Evolutionary conservation across 169 alveolate species (phyloP).

Genomic region (Cryptosporidium bovis): DNA sequence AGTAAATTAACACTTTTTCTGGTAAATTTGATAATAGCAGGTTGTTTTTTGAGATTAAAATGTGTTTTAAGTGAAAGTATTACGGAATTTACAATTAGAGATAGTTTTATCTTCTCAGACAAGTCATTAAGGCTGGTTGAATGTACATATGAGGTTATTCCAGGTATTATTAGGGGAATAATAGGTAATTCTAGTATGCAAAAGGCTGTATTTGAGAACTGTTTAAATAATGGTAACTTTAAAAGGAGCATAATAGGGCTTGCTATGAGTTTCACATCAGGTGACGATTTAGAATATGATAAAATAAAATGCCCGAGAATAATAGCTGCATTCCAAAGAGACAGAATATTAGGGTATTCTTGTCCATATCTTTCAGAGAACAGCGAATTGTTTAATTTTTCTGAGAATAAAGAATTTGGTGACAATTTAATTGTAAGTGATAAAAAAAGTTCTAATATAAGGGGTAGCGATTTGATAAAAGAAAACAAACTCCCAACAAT

Average conservation of each 20-base stretch:
- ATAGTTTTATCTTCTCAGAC: constrained; percentile 31
- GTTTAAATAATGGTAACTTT: constrained; percentile 15
- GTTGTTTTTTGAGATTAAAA: no score
- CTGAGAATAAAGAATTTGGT: constrained; percentile 26
- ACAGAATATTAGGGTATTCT: constrained; percentile 59
- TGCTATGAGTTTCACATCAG: constrained; percentile 40
- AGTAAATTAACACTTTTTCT: no score
- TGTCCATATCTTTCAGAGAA: constrained; percentile 56
- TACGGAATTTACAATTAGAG: constrained; percentile 31
- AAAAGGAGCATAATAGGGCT: constrained; percentile 57
- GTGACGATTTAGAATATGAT: constrained; percentile 32
- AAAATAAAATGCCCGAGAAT: constrained; percentile 62
- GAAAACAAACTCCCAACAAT: constrained; percentile 45
- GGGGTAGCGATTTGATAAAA: background rate
- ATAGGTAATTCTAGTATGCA: background rate
- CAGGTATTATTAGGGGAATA: constrained; percentile 17
- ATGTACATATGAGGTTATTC: constrained; percentile 48
- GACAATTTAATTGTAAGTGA: constrained; percentile 17
- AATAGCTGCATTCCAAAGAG: constrained; percentile 65
- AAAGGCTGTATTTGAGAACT: background rate
- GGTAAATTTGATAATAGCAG: no score
- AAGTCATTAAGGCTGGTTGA: constrained; percentile 31
- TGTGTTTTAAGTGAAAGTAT: background rate
- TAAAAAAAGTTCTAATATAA: background rate
- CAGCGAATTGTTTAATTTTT: constrained; percentile 34